Percentiles rank a stretch among this genome's conserved stretches.
phyloP scores from a whole-genome alignment of 768 basidiomycete genomes.

The Phanerochaete sordida region DNA sequence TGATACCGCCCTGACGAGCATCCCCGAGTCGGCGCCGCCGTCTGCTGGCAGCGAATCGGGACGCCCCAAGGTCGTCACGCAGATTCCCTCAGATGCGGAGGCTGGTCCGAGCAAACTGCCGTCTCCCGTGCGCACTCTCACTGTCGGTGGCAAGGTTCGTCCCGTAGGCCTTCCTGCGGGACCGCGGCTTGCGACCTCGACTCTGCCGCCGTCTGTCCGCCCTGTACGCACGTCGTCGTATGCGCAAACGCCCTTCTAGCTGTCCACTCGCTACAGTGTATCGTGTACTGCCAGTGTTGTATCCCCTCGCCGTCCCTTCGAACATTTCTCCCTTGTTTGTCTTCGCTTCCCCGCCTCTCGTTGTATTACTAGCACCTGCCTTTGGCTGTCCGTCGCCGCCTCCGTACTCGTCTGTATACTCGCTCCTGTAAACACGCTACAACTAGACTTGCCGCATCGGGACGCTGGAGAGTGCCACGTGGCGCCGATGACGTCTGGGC shows the following conservation, averaged over 20 bases:
- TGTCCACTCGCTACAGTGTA: neutral
- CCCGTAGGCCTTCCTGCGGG: conserved; percentile 25
- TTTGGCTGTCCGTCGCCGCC: neutral
- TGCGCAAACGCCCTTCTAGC: neutral
- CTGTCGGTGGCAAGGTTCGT: conserved; percentile 10
- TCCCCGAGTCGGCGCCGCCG: neutral
- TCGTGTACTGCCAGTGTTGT: neutral
- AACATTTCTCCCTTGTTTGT: neutral
- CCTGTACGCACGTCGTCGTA: neutral
- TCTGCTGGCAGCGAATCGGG: neutral
- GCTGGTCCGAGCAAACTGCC: no score
- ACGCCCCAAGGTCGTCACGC: neutral
- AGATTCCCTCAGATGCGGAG: no score
- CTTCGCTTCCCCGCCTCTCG: neutral
- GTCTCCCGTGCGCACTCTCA: neutral
- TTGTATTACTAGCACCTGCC: neutral
- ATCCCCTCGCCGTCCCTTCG: neutral
- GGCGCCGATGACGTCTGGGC: conserved; percentile 1
- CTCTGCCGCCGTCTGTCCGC: neutral
- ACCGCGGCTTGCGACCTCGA: conserved; percentile 16
- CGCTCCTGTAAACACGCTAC: neutral
- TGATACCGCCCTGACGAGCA: neutral
- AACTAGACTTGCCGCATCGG: neutral
- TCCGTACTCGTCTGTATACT: neutral
- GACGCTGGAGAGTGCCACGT: neutral